These are phyloP conservation scores for Turritis glabra DNA, from an alignment of 345 rosid species.

Conservation along the genomic window DNA sequence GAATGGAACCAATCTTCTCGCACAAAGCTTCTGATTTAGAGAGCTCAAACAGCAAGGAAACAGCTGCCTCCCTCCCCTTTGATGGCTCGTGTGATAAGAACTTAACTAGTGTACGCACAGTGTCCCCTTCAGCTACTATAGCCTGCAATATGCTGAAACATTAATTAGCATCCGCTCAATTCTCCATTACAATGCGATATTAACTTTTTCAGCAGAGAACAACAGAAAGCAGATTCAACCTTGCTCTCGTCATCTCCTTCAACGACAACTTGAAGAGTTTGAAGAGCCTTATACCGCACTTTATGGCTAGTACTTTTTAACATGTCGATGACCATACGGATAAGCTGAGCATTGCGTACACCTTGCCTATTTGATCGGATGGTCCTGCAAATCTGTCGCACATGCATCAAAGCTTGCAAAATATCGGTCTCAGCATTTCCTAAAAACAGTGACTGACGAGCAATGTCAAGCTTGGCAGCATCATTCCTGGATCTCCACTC, in stretches of 20 bases:
- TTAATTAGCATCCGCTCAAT: slow-evolving; percentile 23
- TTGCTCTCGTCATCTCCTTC: slow-evolving; percentile 85
- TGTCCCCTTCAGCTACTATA: slow-evolving; percentile 84
- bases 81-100: slow-evolving; percentile 84
- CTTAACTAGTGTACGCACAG: slow-evolving; percentile 88
- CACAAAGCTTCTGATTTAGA: slow-evolving; percentile 84
- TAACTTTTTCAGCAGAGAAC: slow-evolving; percentile 4
- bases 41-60: slow-evolving; percentile 86
- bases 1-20: slow-evolving; percentile 88
- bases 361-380: slow-evolving; percentile 62
- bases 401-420: slow-evolving; percentile 60
- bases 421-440: slow-evolving; percentile 68
- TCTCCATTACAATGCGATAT: not conserved
- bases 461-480: slow-evolving; percentile 79
- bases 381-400: slow-evolving; percentile 62
- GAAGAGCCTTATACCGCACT: slow-evolving; percentile 72
- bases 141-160: slow-evolving; percentile 58
- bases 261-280: slow-evolving; percentile 69
- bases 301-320: slow-evolving; percentile 71
- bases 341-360: slow-evolving; percentile 68
- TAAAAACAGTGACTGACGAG: slow-evolving; percentile 60
- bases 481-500: slow-evolving; percentile 97
- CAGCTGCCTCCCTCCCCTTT: slow-evolving; percentile 91
- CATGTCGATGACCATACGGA: slow-evolving; percentile 78
- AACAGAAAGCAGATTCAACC: slow-evolving; percentile 50